Base-by-base conservation (phyloP, 2,329 filamentous ascomycete species). In the Biscogniauxia sp. region DNA sequence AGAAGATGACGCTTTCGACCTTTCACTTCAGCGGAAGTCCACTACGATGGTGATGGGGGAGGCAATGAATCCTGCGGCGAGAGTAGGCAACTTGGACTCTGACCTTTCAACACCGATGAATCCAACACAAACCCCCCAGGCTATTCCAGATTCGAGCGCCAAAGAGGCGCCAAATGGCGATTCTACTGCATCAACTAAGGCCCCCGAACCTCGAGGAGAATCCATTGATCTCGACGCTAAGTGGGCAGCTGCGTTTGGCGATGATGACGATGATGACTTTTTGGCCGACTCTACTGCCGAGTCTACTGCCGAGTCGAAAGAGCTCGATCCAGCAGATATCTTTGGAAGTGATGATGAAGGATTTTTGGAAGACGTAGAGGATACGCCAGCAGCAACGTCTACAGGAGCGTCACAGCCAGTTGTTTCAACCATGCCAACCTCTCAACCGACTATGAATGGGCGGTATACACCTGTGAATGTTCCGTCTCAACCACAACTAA, bases 291-390 rank as follows among this genome's bases (percentile, higher is more conserved):
- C 81, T 15, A 72, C 75, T 1, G 71, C 73, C 25, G 78, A 78
- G 32, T 62, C 70, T 15, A 72, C 75, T 1, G 71, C 73, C 25
- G 78, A 78, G 37, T 62, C 70, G 3, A 78, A 81, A 51, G 81
- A 81, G 57, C 70, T 90, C 19, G 88, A 91, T 66, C 82, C 87
- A 0, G 78, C 84, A 25, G 82, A 83, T 1, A 87, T 94, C 66
- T 88, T 93, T 65, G 87, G 90, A 53, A 93, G 93, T 66, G 93
- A 97, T 72, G 91, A 91, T 65, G 90, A 93, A 70, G 93, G 92
- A 0, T 90, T 97, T 62, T 78, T 97, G 9, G 88, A 96, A 6
- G 93, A 93, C 60, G 81, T 79, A 11, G 77, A 82, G 20, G 72
- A 80, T 60, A 68, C 62, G 61, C 70, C 64, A 62, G 74, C 69